Evolutionary conservation across 1,284 basidiomycete species (phyloP), one percentile per base, ranked within the genome.

Genomic region (Marasmius oreades): DNA sequence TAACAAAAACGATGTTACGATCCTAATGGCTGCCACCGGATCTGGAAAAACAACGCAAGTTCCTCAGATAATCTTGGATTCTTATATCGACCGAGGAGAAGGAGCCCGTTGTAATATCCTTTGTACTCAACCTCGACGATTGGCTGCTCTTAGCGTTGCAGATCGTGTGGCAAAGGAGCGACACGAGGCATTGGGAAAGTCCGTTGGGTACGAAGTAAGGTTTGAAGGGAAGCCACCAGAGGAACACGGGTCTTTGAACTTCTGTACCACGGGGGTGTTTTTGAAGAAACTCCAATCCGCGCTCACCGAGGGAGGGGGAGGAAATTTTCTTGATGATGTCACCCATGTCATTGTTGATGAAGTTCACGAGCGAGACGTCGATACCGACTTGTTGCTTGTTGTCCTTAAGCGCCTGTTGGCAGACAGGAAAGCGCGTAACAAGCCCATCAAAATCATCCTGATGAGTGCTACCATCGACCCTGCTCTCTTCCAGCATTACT

Each of bases 391-490:
- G 47, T 73, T 96, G 47, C 82, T 99, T 8, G 93, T 96, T 56
- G 93, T 96, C 12, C 80, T 98, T 61, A 95, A 96, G 73, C 86
- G 92, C 22, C 72, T 97, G 20, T 71, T 97, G 62, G 83, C 81
- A 5, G 89, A 95, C 62, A 83, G 95, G 61, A 87, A 84, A 65
- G 77, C 81, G 3, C 84, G 86, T 61, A 82, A 84, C 31, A 82
- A 85, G 51, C 90, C 93, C 10, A 76, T 98, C 71, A 96, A 94
- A 71, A 79, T 98, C 61, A 75, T 98, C 44, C 82, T 98, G 55
- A 98, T 98, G 95, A 96, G 93, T 65, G 95, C 95, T 2, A 98
- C 95, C 33, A 93, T 98, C 69, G 91, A 98, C 66, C 90, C 95
- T 1, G 83, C 82, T 0, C 80, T 97, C 31, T 98, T 98, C 81